Evolutionary conservation across 2,329 filamentous ascomycete species (phyloP).

Genomic region (Aspergillus fijiensis): DNA sequence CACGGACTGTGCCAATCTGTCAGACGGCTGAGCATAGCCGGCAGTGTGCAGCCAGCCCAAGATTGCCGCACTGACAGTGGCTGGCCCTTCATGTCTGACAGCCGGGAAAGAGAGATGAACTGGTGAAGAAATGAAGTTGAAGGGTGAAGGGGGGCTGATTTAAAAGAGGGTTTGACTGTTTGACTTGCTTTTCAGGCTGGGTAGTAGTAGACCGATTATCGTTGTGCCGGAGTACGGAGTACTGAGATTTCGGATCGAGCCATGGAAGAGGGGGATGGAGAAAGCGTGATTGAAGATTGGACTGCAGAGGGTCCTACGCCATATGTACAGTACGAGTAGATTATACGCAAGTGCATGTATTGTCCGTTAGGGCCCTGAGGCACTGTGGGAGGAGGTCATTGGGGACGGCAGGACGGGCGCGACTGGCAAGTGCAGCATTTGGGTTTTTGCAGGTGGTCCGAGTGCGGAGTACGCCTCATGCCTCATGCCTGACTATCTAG

Average conservation of each 20-base stretch:
- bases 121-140: background rate
- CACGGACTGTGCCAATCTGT: slow-evolving; percentile 9
- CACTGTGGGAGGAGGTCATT: background rate
- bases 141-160: background rate
- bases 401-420: slow-evolving; percentile 3
- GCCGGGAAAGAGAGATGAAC: slow-evolving; percentile 1
- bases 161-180: background rate
- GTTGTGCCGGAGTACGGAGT: slow-evolving; percentile 3
- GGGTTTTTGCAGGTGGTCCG: slow-evolving; percentile 19
- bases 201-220: slow-evolving; percentile 14
- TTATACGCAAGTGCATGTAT: slow-evolving; percentile 16
- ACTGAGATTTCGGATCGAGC: slow-evolving; percentile 1
- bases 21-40: slow-evolving; percentile 16
- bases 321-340: slow-evolving; percentile 10
- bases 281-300: slow-evolving; percentile 12
- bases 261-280: slow-evolving; percentile 4
- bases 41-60: slow-evolving; percentile 17
- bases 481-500: slow-evolving; percentile 23
- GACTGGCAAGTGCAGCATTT: slow-evolving; percentile 14
- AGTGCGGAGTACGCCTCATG: slow-evolving; percentile 20
- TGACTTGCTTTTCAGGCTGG: slow-evolving; percentile 6
- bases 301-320: slow-evolving; percentile 19
- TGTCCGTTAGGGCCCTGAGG: slow-evolving; percentile 13
- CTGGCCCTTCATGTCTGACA: slow-evolving; percentile 12
- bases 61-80: slow-evolving; percentile 16